These are phyloP conservation scores for Sporobolomyces roseus DNA, from an alignment of 768 basidiomycete species.

Conservation along the genomic window DNA sequence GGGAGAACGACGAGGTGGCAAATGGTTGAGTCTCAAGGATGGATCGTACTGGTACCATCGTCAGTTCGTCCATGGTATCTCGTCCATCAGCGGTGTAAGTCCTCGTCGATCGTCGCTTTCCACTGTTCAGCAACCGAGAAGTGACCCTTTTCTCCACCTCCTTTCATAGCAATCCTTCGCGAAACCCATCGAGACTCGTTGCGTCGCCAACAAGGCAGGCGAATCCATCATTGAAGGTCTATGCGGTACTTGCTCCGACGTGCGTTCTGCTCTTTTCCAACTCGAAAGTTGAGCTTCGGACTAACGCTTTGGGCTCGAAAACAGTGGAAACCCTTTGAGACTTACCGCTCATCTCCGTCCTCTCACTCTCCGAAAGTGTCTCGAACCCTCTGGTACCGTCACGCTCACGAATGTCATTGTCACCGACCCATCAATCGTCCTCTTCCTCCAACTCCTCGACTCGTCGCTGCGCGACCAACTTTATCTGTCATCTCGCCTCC, in stretches of 20 bases:
- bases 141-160: no score
- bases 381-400: slow-evolving; percentile 10
- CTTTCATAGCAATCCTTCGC: slow-evolving; percentile 3
- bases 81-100: slow-evolving; percentile 16
- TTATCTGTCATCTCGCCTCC: not conserved
- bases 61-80: slow-evolving; percentile 11
- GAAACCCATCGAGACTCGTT: not conserved
- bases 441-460: not conserved
- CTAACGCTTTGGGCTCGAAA: not conserved
- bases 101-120: not conserved
- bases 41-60: slow-evolving; percentile 19
- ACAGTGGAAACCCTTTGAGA: slow-evolving; percentile 17
- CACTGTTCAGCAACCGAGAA: no score
- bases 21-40: slow-evolving; percentile 9
- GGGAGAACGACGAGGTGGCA: not conserved
- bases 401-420: slow-evolving; percentile 6
- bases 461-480: not conserved
- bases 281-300: not conserved
- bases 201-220: not conserved
- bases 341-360: not conserved
- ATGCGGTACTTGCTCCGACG: slow-evolving; percentile 6
- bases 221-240: slow-evolving; percentile 2
- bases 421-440: not conserved
- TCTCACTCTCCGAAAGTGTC: not conserved
- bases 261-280: not conserved